phyloP scores from a whole-genome alignment of 2,329 filamentous ascomycete genomes.

The Pseudogymnoascus sp. region DNA sequence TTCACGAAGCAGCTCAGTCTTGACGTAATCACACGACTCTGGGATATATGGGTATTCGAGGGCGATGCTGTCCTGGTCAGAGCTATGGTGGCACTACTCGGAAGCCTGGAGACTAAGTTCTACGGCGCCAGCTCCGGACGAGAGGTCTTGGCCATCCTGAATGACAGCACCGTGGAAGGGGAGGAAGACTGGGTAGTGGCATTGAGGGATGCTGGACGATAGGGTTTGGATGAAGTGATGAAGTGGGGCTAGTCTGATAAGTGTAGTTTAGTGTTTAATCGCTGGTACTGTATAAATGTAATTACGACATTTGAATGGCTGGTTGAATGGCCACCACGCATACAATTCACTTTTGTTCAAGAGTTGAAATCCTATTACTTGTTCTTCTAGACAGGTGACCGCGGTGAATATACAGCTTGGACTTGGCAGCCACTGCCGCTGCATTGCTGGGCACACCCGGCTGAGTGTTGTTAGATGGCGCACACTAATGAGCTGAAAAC shows the following conservation, averaged over 20 bases:
- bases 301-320: neutral
- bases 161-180: neutral
- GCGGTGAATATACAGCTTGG: neutral
- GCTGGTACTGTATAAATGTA: conserved; percentile 9
- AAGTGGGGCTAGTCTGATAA: neutral
- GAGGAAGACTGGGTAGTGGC: conserved; percentile 1
- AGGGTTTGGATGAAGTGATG: neutral
- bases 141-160: conserved; percentile 4
- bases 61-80: conserved; percentile 66
- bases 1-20: conserved; percentile 58
- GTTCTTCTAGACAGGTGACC: neutral
- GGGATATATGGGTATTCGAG: conserved; percentile 80
- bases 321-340: neutral
- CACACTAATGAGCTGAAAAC: neutral
- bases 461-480: neutral
- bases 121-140: conserved; percentile 32
- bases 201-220: conserved; percentile 9
- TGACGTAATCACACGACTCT: conserved; percentile 65
- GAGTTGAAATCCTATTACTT: neutral
- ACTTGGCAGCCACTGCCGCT: neutral
- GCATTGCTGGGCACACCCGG: neutral
- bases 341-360: neutral
- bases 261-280: conserved; percentile 8
- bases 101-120: conserved; percentile 42
- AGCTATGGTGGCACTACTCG: conserved; percentile 61